Percentiles rank a stretch among this genome's conserved stretches.
These are phyloP conservation scores for Eucalyptus sideroxylon DNA, from an alignment of 345 rosid species.

Conservation along the genomic window DNA sequence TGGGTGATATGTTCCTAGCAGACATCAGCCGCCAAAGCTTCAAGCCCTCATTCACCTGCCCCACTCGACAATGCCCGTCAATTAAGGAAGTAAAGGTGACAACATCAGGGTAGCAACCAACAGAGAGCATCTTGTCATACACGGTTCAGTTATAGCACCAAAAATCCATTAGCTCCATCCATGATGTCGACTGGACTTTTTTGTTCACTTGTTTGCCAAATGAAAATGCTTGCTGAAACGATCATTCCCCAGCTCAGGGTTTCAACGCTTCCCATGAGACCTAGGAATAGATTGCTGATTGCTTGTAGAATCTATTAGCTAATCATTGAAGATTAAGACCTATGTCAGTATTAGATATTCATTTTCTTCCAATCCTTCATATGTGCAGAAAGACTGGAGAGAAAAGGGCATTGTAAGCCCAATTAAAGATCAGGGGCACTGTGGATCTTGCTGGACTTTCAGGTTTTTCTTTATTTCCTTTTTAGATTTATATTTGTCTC, in stretches of 20 bases:
- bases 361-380: not conserved
- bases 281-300: not conserved
- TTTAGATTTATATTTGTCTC: not conserved
- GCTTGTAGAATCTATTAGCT: not conserved
- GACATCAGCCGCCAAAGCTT: conserved; percentile 64
- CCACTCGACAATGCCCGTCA: conserved; percentile 76
- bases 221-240: not conserved
- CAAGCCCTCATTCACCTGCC: conserved; percentile 47
- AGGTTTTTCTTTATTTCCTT: conserved; percentile 20
- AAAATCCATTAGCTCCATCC: not conserved
- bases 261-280: not conserved
- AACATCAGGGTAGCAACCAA: conserved; percentile 51
- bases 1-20: conserved; percentile 42
- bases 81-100: conserved; percentile 75
- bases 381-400: conserved; percentile 89
- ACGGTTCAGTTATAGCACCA: not conserved
- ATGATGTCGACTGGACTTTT: not conserved
- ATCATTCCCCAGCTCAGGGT: not conserved
- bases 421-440: conserved; percentile 78
- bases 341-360: not conserved
- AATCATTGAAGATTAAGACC: not conserved
- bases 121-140: conserved; percentile 35
- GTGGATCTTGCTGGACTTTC: conserved; percentile 99
- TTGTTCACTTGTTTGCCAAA: not conserved
- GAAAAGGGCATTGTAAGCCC: conserved; percentile 80